A percentile compares a stretch with the other conserved stretches of the same genome.
phyloP scores from a whole-genome alignment of 768 basidiomycete genomes.

The Gelatoporia subvermispora region DNA sequence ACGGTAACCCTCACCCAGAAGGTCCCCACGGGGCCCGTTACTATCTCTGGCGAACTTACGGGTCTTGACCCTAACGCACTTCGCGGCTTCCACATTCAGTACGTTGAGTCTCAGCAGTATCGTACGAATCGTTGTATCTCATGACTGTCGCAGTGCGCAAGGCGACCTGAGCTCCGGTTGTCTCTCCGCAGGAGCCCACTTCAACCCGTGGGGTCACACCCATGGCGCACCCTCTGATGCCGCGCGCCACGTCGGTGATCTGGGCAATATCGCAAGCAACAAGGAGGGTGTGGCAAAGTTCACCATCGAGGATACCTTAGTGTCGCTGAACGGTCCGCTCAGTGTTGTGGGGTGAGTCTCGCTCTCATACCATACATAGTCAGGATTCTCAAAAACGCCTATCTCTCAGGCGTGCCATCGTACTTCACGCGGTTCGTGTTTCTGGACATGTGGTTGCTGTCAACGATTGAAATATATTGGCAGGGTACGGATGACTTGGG shows the following conservation, averaged over 20 bases:
- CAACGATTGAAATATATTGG: not conserved
- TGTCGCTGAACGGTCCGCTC: conserved; percentile 63
- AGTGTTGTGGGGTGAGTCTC: conserved; percentile 64
- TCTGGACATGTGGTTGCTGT: not conserved
- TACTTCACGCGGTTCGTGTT: conserved; percentile 60
- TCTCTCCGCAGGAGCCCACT: conserved; percentile 66
- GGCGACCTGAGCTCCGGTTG: conserved; percentile 71
- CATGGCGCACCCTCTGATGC: conserved; percentile 61
- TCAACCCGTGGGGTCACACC: conserved; percentile 61
- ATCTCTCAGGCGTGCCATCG: conserved; percentile 54
- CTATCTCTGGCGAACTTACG: conserved; percentile 55
- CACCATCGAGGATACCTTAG: conserved; percentile 50
- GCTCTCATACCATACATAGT: not conserved
- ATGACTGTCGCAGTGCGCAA: conserved; percentile 16
- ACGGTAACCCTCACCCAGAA: conserved; percentile 63
- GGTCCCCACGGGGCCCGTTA: conserved; percentile 45
- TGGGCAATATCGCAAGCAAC: conserved; percentile 71
- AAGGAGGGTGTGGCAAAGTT: conserved; percentile 51
- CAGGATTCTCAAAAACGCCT: not conserved
- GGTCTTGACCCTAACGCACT: conserved; percentile 52
- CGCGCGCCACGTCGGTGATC: conserved; percentile 67
- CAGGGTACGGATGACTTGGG: conserved; percentile 80
- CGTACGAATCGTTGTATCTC: not conserved
- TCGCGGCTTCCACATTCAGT: conserved; percentile 84
- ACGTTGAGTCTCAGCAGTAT: conserved; percentile 19